Conservation (phyloP, 106 monocot genomes). For the Apostasia ramifera region DNA sequence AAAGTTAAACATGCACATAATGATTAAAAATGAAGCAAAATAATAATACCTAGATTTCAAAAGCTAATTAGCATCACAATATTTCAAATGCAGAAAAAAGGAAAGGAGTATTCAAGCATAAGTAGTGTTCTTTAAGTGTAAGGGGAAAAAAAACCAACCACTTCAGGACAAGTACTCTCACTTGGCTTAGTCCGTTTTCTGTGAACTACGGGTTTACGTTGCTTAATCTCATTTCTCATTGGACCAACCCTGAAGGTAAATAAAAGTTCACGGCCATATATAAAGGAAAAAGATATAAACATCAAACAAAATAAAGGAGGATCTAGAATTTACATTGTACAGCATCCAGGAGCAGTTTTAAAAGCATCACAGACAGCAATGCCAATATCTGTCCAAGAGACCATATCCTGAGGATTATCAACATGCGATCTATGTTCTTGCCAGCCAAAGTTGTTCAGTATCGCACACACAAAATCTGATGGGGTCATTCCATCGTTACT, state of each 20-base stretch:
- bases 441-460: conserved; percentile 53
- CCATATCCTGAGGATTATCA: conserved; percentile 4
- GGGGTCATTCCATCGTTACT: conserved; percentile 59
- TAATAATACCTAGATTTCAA: not conserved
- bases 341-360: conserved; percentile 43
- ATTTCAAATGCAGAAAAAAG: not conserved
- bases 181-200: conserved; percentile 34
- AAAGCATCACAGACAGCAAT: conserved; percentile 40
- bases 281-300: not conserved
- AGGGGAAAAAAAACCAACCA: conserved; percentile 30
- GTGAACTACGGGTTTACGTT: conserved; percentile 26
- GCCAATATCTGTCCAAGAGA: conserved; percentile 54
- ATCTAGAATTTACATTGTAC: conserved; percentile 56
- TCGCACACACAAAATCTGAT: conserved; percentile 55
- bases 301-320: not conserved
- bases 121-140: not conserved
- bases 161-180: conserved; percentile 47
- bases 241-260: conserved; percentile 60
- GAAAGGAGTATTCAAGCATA: not conserved
- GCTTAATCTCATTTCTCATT: conserved; percentile 56
- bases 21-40: not conserved
- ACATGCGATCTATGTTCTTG: conserved; percentile 6
- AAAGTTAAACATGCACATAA: too few species aligned
- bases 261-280: not conserved
- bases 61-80: not conserved